Evolutionary conservation across 495 filamentous ascomycete genomes (phyloP), one percentile per base, ranked within the genome.

Genomic region (Xylaria sp.): DNA sequence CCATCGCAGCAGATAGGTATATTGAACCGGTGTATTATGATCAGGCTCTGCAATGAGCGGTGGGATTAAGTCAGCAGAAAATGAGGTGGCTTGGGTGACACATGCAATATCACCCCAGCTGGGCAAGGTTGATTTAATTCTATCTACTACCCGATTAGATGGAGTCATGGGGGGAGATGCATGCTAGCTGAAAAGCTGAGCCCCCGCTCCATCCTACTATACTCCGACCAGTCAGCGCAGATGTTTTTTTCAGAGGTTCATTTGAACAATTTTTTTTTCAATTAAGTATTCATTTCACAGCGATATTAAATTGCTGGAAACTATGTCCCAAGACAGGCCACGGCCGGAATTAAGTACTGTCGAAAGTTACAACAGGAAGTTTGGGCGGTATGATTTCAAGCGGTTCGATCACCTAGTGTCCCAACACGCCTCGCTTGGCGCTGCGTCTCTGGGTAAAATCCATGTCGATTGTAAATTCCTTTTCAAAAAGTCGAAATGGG

Each of bases 401-500:
- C 59, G 71, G 9, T 76, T 76, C 57, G 72, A 73, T 24, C 69
- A 53, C 24, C 72, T 76, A 1, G 63, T 48, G 9, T 55, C 53
- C 19, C 65, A 64, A 0, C 50, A 52, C 15, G 72, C 71, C 63
- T 76, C 68, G n/a, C 40, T 76, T 33, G 70, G 72, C 29, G 48
- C 21, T 33, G 70, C 69, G 0, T 65, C 61, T 4, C 67, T 76
- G 2, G 72, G 74, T 15, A 73, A 74, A 14, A 66, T 74, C 11
- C 66, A 69, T 5, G 71, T 81, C 19, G 77, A 80, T 9, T 81
- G 79, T 59, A 73, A 71, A 12, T 82, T 82, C 61, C 41, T 73
- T 1, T 82, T 78, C 67, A 71, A 71, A 14, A 76, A 79, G 70
- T 80, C 78, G 14, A 73, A 59, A 52, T 82, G 79, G 80, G 80